Evolutionary conservation across 495 filamentous ascomycete species (phyloP), one percentile per base, ranked within the genome.

Genomic region (Pseudoneurospora amorphoporcata): DNA sequence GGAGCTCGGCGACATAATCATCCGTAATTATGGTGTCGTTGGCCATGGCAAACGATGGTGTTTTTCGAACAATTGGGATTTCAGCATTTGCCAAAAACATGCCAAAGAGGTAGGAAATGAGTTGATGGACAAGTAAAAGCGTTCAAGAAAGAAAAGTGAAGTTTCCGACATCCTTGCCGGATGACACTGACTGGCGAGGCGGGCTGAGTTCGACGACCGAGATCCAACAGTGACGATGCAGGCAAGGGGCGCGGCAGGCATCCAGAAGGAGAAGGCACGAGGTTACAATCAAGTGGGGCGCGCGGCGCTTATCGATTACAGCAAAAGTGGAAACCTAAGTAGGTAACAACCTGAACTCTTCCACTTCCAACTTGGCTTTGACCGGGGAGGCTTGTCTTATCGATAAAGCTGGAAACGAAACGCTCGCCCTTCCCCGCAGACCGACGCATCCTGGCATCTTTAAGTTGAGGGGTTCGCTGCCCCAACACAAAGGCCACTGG

Each of bases 1-100:
- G 83, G 16, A 95, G 81, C 68, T 87, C 84, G 14, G 93, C 92
- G 68, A 95, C 89, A 73, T 92, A 91, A 68, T 92, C 90, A 80
- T 97, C 92, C 69, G 89, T 88, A 23, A 87, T 72, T n/a, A 83
- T 74, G 3, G 83, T 84, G 70, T 84, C 76, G 38, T 82, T 80
- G 23, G 77, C 76, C 81, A 76, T 81, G 2, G 78, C 61, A 43
- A 75, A 41, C 32, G 19, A 39, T 8, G 17, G 4, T 58, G 23
- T 68, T 29, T 19, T 71, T 23, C 4, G n/a, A n/a, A 23, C 8
- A 47, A 19, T 65, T 65, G 19, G 10, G 4, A 29, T 58, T 37
- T 58, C 19, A 14, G 45, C 16, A 39, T 12, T n/a, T 14, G 42
- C 4, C 37, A 1, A 16, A 14, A 37, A 37, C 38, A 32, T 32